phyloP scores from a whole-genome alignment of 2,329 filamentous ascomycete species.

The Fusarium sp. region DNA sequence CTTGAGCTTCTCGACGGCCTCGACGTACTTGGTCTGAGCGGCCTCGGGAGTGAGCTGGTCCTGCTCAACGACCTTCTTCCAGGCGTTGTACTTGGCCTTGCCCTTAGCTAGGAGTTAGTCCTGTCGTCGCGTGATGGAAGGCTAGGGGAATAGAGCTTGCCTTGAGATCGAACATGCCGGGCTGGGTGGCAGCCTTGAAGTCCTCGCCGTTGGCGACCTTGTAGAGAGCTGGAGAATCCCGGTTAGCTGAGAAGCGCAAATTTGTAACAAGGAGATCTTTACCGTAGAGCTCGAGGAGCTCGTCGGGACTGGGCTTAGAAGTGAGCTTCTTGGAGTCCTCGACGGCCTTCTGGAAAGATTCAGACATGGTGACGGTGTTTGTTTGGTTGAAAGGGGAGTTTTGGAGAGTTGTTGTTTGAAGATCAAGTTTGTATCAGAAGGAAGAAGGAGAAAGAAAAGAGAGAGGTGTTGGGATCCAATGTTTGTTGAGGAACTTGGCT shows the following conservation, averaged over 20 bases:
- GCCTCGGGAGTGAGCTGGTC: constrained; percentile 68
- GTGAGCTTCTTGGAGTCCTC: constrained; percentile 75
- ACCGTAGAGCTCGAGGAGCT: constrained; percentile 74
- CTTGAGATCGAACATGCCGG: constrained; percentile 78
- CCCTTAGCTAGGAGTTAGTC: constrained; percentile 60
- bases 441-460: constrained; percentile 13
- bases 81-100: constrained; percentile 84
- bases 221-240: constrained; percentile 61
- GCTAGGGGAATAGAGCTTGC: constrained; percentile 51
- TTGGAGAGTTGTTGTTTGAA: neutral
- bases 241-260: neutral
- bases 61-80: constrained; percentile 76
- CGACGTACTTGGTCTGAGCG: constrained; percentile 83
- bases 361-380: constrained; percentile 54
- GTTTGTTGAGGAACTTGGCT: constrained; percentile 41
- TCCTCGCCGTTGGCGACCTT: constrained; percentile 70
- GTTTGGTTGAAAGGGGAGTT: neutral
- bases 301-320: constrained; percentile 70
- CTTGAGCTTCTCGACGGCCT: constrained; percentile 78
- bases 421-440: constrained; percentile 2
- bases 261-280: constrained; percentile 39
- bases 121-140: neutral
- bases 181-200: constrained; percentile 65
- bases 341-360: constrained; percentile 67
- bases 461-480: constrained; percentile 34